phyloP scores from a whole-genome alignment of 2,329 filamentous ascomycete genomes.

The Penicillium sp. region DNA sequence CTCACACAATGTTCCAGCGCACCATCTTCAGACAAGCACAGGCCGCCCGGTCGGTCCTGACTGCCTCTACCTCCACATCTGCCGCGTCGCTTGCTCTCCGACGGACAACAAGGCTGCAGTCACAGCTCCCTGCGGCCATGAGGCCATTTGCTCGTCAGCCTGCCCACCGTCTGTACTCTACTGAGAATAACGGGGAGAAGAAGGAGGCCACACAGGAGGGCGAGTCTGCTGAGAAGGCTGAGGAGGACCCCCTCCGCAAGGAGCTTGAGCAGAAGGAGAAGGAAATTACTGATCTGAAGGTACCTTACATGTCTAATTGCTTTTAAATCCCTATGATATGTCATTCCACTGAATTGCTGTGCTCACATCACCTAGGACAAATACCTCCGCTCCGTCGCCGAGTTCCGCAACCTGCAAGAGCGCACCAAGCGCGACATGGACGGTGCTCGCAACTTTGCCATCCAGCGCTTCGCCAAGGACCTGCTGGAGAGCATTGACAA shows the following conservation, averaged over 20 bases:
- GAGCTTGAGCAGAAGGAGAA: conserved; percentile 72
- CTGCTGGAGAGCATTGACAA: conserved; percentile 96
- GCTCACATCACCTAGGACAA: conserved; percentile 68
- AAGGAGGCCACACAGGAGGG: conserved; percentile 39
- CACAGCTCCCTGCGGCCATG: conserved; percentile 29
- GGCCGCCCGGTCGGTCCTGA: conserved; percentile 37
- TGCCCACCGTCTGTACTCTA: conserved; percentile 46
- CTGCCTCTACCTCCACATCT: conserved; percentile 32
- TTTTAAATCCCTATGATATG: neutral
- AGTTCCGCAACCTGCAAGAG: conserved; percentile 97
- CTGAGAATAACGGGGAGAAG: conserved; percentile 40
- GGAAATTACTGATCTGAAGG: conserved; percentile 82
- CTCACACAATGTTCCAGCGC: conserved; percentile 45
- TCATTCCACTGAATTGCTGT: neutral
- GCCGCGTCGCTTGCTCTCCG: conserved; percentile 35
- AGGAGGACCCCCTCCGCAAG: conserved; percentile 58
- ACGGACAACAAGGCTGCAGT: conserved; percentile 38
- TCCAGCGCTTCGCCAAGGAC: conserved; percentile 91
- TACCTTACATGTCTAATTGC: conserved; percentile 42
- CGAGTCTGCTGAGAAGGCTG: conserved; percentile 45
- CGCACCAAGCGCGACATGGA: conserved; percentile 90
- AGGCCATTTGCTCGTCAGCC: conserved; percentile 37
- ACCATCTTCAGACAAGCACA: conserved; percentile 45
- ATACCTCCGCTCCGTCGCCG: conserved; percentile 89
- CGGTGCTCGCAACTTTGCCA: conserved; percentile 84